A percentile compares a stretch with the other conserved stretches of the same genome.
phyloP scores from a whole-genome alignment of 2,329 filamentous ascomycete genomes.

The Curvularia spicifera region DNA sequence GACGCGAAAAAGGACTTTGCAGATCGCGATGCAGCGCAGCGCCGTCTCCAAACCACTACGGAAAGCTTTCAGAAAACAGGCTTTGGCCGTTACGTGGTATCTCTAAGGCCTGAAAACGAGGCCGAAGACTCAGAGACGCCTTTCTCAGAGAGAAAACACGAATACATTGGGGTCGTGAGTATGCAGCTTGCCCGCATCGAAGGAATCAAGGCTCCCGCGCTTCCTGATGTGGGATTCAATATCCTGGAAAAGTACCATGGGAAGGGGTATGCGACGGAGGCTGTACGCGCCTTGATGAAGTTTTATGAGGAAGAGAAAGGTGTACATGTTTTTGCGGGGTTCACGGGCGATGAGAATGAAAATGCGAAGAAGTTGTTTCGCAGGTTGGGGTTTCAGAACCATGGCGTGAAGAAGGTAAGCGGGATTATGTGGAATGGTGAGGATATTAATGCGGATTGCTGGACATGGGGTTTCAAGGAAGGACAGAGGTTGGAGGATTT shows the following conservation, averaged over 20 bases:
- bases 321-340: constrained; percentile 11
- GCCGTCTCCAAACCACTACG: constrained; percentile 13
- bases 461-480: constrained; percentile 16
- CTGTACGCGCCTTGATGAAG: constrained; percentile 7
- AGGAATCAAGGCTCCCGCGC: constrained; percentile 11
- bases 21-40: constrained; percentile 15
- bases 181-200: constrained; percentile 28
- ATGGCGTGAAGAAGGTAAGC: constrained; percentile 16
- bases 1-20: neutral
- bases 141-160: constrained; percentile 6
- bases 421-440: constrained; percentile 15
- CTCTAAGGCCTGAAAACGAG: constrained; percentile 18
- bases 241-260: constrained; percentile 21
- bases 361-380: constrained; percentile 20
- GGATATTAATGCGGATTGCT: constrained; percentile 12
- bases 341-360: constrained; percentile 23
- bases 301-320: constrained; percentile 15
- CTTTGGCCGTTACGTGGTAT: constrained; percentile 36
- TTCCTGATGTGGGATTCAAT: constrained; percentile 30
- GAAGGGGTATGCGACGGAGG: constrained; percentile 29
- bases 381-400: constrained; percentile 24
- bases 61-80: constrained; percentile 27
- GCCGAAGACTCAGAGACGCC: neutral
- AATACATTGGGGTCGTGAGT: constrained; percentile 25
- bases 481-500: constrained; percentile 15